Base-by-base conservation (phyloP, 139 green algal species). In the Nannochloris sp. region DNA sequence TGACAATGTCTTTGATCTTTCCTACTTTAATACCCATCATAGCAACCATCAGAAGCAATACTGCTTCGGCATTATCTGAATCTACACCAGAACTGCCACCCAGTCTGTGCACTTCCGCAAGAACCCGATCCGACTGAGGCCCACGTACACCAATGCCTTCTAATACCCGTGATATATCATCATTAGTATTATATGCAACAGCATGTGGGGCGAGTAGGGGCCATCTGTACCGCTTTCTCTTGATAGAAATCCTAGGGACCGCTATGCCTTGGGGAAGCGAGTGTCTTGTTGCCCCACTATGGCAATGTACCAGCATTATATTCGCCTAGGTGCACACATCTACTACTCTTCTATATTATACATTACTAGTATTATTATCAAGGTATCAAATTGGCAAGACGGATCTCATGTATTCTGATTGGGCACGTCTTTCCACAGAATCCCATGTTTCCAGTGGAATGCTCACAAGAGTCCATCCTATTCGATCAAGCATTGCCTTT, bases 61-160 rank as follows among this genome's bases (percentile, higher is more conserved):
- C 9, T 25, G 56, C 56, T 4, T 46, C 56, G 57, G 17, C n/a
- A 55, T 46, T 40, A 6, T 40, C 33, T 2, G 6, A 40, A 13
- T 40, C 33, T 13, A 89, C 78, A 31, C 84, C 48, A 1, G 82
- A 82, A 8, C 53, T 71, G 26, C 67, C 78, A 29, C 77, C 83
- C 4, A 61, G 63, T 46, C 70, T 73, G 30, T 68, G 66, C 49
- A 23, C 40, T 17, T 67, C 46, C 4, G 59, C 26, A 53, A 89
- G 23, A 36, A 89, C 65, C 5, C 88, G 70, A 23, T 20, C 46
- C 46, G 46, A 20, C n/a, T 53, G 17, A 5, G n/a, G 5, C 46
- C n/a, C n/a, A 9, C n/a, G 17, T 5, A 53, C 16, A 11, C 46
- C 46, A 53, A 53, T 53, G 17, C 46, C 46, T 53, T 53, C 17